Percentiles rank a stretch among this genome's conserved stretches.
Evolutionary conservation across 148 eudicot genomes (phyloP).

Genomic region (Fagopyrum esculentum): DNA sequence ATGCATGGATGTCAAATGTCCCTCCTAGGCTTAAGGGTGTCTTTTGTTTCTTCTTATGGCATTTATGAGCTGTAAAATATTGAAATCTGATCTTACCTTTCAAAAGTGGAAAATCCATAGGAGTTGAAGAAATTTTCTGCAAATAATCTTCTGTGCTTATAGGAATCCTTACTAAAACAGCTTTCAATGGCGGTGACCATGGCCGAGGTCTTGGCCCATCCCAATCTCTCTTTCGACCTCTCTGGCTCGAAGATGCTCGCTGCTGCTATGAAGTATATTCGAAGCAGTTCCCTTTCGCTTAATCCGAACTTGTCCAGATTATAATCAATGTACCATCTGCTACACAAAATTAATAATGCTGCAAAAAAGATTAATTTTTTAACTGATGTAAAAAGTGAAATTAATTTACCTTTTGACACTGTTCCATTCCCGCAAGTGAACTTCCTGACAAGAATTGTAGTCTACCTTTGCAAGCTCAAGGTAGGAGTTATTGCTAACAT

Average conservation of each 20-base stretch:
- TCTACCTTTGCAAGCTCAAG: slow-evolving; percentile 83
- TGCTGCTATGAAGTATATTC: slow-evolving; percentile 48
- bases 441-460: slow-evolving; percentile 55
- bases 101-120: neutral
- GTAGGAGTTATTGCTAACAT: slow-evolving; percentile 57
- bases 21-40: neutral
- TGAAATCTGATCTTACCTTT: neutral
- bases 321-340: slow-evolving; percentile 59
- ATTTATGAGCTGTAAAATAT: neutral
- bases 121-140: slow-evolving; percentile 32
- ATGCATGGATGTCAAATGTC: slow-evolving; percentile 1
- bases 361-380: too few species aligned
- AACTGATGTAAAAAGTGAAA: neutral
- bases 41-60: neutral
- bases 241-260: slow-evolving; percentile 72
- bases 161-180: slow-evolving; percentile 26
- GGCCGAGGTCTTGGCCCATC: slow-evolving; percentile 70
- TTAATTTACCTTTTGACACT: slow-evolving; percentile 38
- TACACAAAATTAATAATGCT: neutral
- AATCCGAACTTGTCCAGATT: slow-evolving; percentile 35
- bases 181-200: slow-evolving; percentile 43
- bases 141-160: slow-evolving; percentile 32
- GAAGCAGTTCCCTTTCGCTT: slow-evolving; percentile 40
- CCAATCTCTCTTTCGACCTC: slow-evolving; percentile 47
- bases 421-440: slow-evolving; percentile 69